These are phyloP conservation scores for Picochlorum sp. DNA, from an alignment of 139 green algal species.

Conservation along the genomic window DNA sequence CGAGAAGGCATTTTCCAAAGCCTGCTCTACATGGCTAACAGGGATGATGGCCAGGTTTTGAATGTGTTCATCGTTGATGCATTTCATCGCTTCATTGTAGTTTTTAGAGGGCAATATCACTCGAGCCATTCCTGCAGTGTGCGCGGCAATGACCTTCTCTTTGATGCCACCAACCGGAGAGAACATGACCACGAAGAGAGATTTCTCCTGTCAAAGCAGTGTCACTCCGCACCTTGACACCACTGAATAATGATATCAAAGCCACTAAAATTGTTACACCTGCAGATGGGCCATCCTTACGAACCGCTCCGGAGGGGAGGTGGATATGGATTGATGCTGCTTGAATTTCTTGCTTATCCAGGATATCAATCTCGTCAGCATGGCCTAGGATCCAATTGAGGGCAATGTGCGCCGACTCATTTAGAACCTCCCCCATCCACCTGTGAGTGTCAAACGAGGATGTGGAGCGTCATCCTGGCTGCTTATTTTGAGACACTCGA, in stretches of 20 bases:
- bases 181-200: conserved; percentile 82
- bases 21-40: conserved; percentile 32
- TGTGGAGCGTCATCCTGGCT: conserved; percentile 27
- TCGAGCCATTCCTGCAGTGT: conserved; percentile 39
- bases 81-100: conserved; percentile 59
- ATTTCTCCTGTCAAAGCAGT: conserved; percentile 82
- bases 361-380: conserved; percentile 4
- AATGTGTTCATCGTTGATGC: conserved; percentile 26
- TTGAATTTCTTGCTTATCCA: conserved; percentile 9
- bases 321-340: conserved; percentile 76
- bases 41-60: conserved; percentile 26
- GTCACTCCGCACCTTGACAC: conserved; percentile 34
- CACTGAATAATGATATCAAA: conserved; percentile 81
- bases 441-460: conserved; percentile 22
- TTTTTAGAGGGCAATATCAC: conserved; percentile 86
- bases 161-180: conserved; percentile 91
- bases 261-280: conserved; percentile 85
- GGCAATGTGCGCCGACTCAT: conserved; percentile 81
- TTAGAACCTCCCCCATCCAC: conserved; percentile 94
- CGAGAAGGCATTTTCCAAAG: conserved; percentile 45
- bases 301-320: conserved; percentile 77
- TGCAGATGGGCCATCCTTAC: conserved; percentile 88
- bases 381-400: conserved; percentile 75
- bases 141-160: conserved; percentile 85
- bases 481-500: conserved; percentile 59